phyloP scores from a whole-genome alignment of 371 early-diverging fungal species.

The Scutellospora calospora region DNA sequence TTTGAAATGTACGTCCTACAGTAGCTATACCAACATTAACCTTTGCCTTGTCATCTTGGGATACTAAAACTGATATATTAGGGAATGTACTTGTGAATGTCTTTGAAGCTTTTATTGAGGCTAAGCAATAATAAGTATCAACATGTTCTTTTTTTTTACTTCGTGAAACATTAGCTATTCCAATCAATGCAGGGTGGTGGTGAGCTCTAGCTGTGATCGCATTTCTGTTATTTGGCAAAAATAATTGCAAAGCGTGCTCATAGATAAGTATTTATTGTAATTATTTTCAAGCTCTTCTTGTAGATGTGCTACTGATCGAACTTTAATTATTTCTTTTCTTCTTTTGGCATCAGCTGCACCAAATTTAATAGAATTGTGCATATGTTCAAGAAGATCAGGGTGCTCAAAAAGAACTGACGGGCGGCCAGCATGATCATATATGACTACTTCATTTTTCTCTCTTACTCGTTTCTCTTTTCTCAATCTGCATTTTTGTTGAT shows the following conservation, averaged over 20 bases:
- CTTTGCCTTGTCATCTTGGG: constrained; percentile 18
- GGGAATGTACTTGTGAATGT: not conserved
- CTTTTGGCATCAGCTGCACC: not conserved
- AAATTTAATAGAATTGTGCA: not conserved
- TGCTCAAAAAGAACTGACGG: not conserved
- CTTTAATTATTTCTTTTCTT: not conserved
- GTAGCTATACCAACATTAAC: not conserved
- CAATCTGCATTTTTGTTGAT: too few relatives aligned
- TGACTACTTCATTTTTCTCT: not conserved
- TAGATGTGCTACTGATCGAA: not conserved
- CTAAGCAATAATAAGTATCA: constrained; percentile 10
- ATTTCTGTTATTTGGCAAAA: not conserved
- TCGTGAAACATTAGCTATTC: not conserved
- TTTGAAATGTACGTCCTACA: not conserved
- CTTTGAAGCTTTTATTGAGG: not conserved
- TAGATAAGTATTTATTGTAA: constrained; percentile 5
- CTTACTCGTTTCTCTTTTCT: too few relatives aligned
- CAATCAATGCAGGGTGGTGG: not conserved
- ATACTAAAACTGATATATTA: not conserved
- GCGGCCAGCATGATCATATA: not conserved
- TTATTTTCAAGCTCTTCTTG: not conserved
- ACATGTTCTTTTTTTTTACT: not conserved
- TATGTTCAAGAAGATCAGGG: not conserved
- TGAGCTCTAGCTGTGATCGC: not conserved
- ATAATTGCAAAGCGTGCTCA: not conserved